phyloP scores from a whole-genome alignment of 2,329 filamentous ascomycete genomes.

The Arthrobotrys entomopaga region DNA sequence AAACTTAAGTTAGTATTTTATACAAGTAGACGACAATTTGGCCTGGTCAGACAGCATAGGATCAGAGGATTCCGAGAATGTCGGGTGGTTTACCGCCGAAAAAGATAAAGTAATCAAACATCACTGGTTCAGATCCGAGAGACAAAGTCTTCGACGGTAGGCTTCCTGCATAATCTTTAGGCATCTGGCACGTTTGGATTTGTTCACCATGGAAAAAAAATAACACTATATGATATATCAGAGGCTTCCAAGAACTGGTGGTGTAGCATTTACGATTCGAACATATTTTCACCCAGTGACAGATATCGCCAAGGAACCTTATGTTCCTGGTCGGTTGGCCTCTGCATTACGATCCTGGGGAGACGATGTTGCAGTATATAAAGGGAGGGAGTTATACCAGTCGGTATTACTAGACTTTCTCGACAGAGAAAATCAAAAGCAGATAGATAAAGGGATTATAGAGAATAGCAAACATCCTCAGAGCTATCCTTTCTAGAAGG shows the following conservation, averaged over 20 bases:
- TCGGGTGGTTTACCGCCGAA: slow-evolving; percentile 79
- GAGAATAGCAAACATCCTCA: slow-evolving; percentile 68
- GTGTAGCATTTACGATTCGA: slow-evolving; percentile 75
- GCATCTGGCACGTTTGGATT: too few species aligned
- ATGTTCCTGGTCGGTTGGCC: slow-evolving; percentile 80
- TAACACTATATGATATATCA: background rate
- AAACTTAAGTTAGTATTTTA: slow-evolving; percentile 74
- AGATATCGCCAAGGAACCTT: slow-evolving; percentile 75
- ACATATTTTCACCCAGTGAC: slow-evolving; percentile 81
- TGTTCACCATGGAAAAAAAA: background rate
- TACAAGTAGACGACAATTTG: slow-evolving; percentile 82
- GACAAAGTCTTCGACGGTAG: slow-evolving; percentile 74
- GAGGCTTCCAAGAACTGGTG: slow-evolving; percentile 41
- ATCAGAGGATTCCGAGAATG: slow-evolving; percentile 71
- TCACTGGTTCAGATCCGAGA: slow-evolving; percentile 80
- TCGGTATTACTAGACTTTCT: slow-evolving; percentile 80
- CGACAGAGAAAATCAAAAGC: slow-evolving; percentile 77
- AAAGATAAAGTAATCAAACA: slow-evolving; percentile 77
- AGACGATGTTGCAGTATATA: slow-evolving; percentile 78
- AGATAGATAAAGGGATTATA: slow-evolving; percentile 74
- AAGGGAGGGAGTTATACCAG: slow-evolving; percentile 78
- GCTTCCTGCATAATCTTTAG: slow-evolving; percentile 36
- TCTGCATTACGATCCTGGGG: slow-evolving; percentile 84
- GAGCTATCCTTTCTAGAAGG: slow-evolving; percentile 33
- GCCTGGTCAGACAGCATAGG: slow-evolving; percentile 82